Base-by-base conservation (phyloP, 805 yeast species). In the Starmerella sirachaensis region DNA sequence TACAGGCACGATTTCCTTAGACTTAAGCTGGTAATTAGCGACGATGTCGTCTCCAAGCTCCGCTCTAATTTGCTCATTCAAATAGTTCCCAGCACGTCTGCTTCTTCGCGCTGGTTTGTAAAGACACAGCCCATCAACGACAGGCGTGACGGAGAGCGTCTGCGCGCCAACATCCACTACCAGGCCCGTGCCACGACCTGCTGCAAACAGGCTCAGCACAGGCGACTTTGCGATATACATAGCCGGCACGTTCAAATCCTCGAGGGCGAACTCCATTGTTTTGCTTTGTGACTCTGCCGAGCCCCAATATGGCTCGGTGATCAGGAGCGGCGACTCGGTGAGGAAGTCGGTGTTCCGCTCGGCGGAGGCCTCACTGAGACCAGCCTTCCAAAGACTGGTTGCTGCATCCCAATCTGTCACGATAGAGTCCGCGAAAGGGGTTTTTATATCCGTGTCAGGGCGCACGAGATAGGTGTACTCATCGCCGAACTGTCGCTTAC, bases 241-340 rank as follows among this genome's bases (percentile, higher is more conserved):
- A 0, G 93, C 96, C 26, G 91, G 86, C 48, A 77, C 78, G 25
- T 72, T 66, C 54, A 77, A 68, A 11, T 65, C 61, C 53, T 84
- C 94, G 42, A 80, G 66, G 29, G 79, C 67, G 1, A 72, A 64
- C 57, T 85, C 93, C 53, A 86, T 64, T 6, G 85, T 69, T 49
- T 72, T 75, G 39, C 65, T 66, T 48, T 88, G 74, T 56, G 81
- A 78, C 29, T 61, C 68, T 17, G 65, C 69, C 3, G 78, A 64
- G 42, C 82, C 77, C 94, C 94, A 81, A 10, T 82, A 76, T 2
- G 93, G 86, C 61, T 86, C 95, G 1, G 94, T 85, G 29, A 84
- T 57, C 38, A 86, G 59, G 21, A 83, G 64, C 6, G 96, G 95
- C 54, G 76, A 81, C 42, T 78, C 83, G 14, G 56, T 55, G 37